Evolutionary conservation across 208 protist genomes (phyloP).

Genomic region (Novymonas esmeraldas): DNA sequence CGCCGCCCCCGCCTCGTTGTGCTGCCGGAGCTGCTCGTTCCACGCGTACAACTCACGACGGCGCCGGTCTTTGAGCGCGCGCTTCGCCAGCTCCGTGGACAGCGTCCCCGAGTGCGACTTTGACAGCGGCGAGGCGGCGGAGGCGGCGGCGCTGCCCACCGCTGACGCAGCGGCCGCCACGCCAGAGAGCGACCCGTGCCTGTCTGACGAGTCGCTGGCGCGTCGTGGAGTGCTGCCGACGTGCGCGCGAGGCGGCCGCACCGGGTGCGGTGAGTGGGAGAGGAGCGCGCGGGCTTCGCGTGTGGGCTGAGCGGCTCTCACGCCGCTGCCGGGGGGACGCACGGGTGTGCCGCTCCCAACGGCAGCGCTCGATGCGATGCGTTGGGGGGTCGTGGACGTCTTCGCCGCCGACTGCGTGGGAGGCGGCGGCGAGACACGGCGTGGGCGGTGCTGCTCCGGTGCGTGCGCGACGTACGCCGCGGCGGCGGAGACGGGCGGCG

Average conservation of each 20-base stretch:
- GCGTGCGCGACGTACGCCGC: neutral
- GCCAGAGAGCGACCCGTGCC: neutral
- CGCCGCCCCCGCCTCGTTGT: conserved; percentile 37
- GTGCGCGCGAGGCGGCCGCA: conserved; percentile 4
- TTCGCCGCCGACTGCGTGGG: neutral
- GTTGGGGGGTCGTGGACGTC: neutral
- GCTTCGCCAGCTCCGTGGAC: conserved; percentile 12
- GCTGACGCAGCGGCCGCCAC: neutral
- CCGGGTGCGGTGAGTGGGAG: conserved; percentile 4
- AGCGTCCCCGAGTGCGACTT: conserved; percentile 13
- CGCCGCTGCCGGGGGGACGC: neutral
- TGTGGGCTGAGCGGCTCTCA: neutral
- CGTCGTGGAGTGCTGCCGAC: neutral
- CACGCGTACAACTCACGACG: conserved; percentile 83
- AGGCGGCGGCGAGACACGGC: neutral
- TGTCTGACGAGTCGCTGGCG: conserved; percentile 15
- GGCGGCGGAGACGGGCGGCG: neutral
- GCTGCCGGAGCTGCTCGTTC: conserved; percentile 56
- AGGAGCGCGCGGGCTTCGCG: neutral
- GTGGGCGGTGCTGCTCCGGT: neutral
- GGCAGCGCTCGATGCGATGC: neutral
- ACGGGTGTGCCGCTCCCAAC: neutral
- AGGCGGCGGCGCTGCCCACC: neutral
- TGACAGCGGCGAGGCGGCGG: conserved; percentile 5
- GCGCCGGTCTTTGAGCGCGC: conserved; percentile 48